Evolutionary conservation across 2,329 filamentous ascomycete genomes (phyloP).

Genomic region (Colletotrichum sp.): DNA sequence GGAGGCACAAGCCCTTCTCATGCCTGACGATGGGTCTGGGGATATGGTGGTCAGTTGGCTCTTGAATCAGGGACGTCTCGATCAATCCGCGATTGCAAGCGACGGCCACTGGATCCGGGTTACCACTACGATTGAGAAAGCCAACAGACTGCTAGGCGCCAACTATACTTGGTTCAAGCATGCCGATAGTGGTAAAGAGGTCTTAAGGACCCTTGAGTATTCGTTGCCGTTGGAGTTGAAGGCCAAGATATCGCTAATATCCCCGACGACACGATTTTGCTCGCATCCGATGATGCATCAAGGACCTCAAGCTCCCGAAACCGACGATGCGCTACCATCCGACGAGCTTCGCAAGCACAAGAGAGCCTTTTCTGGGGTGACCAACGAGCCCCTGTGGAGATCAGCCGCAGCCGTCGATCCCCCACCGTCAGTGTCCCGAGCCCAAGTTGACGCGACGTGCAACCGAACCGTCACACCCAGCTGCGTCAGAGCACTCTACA

Average conservation of each 20-base stretch:
- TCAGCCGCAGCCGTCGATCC: not conserved
- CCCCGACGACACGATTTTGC: slow-evolving; percentile 46
- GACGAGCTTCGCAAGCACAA: not conserved
- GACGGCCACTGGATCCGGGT: slow-evolving; percentile 47
- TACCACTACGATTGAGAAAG: slow-evolving; percentile 40
- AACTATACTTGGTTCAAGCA: slow-evolving; percentile 30
- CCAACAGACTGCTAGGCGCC: slow-evolving; percentile 52
- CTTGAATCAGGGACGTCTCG: slow-evolving; percentile 36
- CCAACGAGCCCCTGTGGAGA: not conserved
- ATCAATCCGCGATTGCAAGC: slow-evolving; percentile 37
- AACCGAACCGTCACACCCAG: slow-evolving; percentile 45
- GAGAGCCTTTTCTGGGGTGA: not conserved
- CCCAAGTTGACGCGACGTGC: slow-evolving; percentile 30
- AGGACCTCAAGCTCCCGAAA: not conserved
- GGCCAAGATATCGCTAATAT: slow-evolving; percentile 47
- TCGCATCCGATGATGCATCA: slow-evolving; percentile 30
- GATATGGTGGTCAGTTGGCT: slow-evolving; percentile 52
- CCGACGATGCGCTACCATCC: accelerated
- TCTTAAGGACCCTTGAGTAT: slow-evolving; percentile 39
- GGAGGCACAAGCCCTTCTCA: slow-evolving; percentile 54
- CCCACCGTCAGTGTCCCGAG: not conserved
- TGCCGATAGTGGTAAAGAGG: slow-evolving; percentile 39
- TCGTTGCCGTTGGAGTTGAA: not conserved
- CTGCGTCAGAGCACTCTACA: slow-evolving; percentile 51
- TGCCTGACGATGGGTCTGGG: slow-evolving; percentile 43